phyloP scores from a whole-genome alignment of 1,284 basidiomycete species.

The Neolentinus lepideus region DNA sequence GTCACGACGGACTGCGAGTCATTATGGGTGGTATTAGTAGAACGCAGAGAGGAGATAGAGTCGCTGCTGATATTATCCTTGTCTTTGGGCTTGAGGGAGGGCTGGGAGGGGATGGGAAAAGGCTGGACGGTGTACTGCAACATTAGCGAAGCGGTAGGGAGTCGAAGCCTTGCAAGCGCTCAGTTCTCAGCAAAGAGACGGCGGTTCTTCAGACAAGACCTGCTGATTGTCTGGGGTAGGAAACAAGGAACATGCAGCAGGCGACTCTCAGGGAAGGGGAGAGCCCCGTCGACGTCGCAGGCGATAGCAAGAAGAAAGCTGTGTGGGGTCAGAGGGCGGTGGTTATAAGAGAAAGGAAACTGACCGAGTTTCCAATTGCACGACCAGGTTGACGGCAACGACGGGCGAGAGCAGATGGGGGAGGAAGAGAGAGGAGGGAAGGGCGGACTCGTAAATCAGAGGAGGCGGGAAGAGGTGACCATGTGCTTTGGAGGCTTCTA shows the following conservation, averaged over 20 bases:
- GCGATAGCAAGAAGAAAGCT: constrained; percentile 14
- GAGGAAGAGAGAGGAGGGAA: constrained; percentile 18
- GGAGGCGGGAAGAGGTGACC: background rate
- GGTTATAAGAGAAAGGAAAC: too few species aligned
- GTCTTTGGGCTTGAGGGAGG: constrained; percentile 32
- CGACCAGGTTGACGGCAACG: constrained; percentile 13
- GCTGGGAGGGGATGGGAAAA: constrained; percentile 35
- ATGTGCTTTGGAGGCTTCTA: constrained; percentile 1
- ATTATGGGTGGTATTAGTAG: background rate
- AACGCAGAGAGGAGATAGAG: constrained; percentile 11
- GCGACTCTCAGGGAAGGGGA: constrained; percentile 3
- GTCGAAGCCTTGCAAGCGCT: constrained; percentile 14
- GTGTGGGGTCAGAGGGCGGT: constrained; percentile 9
- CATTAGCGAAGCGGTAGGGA: constrained; percentile 34
- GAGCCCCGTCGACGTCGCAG: constrained; percentile 14
- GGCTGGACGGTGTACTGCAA: constrained; percentile 61
- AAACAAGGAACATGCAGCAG: constrained; percentile 4
- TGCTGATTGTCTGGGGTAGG: constrained; percentile 13
- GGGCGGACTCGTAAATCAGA: constrained; percentile 10
- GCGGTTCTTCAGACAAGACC: constrained; percentile 5
- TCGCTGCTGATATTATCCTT: constrained; percentile 42
- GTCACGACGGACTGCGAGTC: background rate
- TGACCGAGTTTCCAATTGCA: constrained; percentile 8
- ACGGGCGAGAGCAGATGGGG: constrained; percentile 4
- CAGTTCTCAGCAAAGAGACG: constrained; percentile 18